A percentile compares a stretch with the other conserved stretches of the same genome.
phyloP scores from a whole-genome alignment of 345 rosid genomes.

The Populus deltoides region DNA sequence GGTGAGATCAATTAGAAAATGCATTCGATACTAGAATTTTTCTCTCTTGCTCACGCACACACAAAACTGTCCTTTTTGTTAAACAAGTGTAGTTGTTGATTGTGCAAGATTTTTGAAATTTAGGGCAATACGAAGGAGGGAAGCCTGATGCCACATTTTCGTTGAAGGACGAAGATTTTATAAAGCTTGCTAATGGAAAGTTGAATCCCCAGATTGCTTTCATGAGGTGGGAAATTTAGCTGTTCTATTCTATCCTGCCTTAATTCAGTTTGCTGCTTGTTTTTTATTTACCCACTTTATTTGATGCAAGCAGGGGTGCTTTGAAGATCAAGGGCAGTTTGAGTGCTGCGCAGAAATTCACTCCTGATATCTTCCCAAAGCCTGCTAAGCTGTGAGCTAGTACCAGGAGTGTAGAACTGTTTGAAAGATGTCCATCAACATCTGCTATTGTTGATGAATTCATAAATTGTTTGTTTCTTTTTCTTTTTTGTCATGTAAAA shows the following conservation, averaged over 20 bases:
- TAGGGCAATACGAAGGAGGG: conserved; percentile 80
- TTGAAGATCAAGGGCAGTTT: conserved; percentile 96
- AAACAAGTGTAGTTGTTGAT: background rate
- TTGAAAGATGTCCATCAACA: background rate
- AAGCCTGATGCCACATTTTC: conserved; percentile 88
- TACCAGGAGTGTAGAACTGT: background rate
- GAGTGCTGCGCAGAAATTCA: conserved; percentile 90
- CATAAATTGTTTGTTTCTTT: background rate
- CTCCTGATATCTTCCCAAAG: conserved; percentile 97
- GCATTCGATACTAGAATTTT: background rate
- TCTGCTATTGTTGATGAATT: background rate
- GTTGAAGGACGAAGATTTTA: conserved; percentile 83
- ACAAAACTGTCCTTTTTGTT: background rate
- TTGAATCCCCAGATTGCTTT: conserved; percentile 96
- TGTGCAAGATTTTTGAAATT: background rate
- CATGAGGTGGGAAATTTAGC: conserved; percentile 51
- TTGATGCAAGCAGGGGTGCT: conserved; percentile 61
- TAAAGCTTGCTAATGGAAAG: conserved; percentile 86
- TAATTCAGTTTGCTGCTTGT: background rate
- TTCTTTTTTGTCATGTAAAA: no score
- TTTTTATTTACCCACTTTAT: background rate
- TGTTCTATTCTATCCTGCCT: background rate
- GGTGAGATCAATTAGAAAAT: background rate
- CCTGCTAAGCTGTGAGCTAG: conserved; percentile 73
- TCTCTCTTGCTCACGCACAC: background rate